These are phyloP conservation scores for Diutina catenulata DNA, from an alignment of 1,139 yeast genomes.

Conservation along the genomic window DNA sequence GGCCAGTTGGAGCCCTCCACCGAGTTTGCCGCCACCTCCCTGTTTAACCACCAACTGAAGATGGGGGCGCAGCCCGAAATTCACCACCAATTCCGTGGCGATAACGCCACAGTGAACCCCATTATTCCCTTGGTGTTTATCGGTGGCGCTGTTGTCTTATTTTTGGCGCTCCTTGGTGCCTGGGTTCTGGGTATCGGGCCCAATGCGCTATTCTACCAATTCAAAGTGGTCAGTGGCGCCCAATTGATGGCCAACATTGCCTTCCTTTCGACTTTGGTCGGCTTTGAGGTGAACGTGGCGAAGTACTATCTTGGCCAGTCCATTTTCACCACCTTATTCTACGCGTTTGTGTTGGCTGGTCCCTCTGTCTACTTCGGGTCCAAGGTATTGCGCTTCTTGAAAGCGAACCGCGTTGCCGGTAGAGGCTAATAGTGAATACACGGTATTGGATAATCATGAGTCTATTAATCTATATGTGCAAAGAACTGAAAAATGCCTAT, in stretches of 20 bases:
- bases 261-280: conserved; percentile 42
- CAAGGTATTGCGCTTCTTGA: conserved; percentile 13
- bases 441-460: no score
- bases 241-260: conserved; percentile 22
- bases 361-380: conserved; percentile 61
- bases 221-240: conserved; percentile 16
- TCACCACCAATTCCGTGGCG: conserved; percentile 49
- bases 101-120: conserved; percentile 44
- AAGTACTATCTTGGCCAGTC: conserved; percentile 61
- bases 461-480: not conserved
- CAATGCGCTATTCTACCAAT: conserved; percentile 4
- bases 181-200: conserved; percentile 42
- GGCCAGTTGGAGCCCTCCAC: conserved; percentile 21
- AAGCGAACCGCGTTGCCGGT: not conserved
- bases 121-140: conserved; percentile 45
- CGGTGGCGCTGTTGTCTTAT: conserved; percentile 26
- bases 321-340: conserved; percentile 57
- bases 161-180: conserved; percentile 30
- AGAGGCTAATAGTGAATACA: not conserved
- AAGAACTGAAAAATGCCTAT: no score
- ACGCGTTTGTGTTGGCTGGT: conserved; percentile 38
- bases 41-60: conserved; percentile 20
- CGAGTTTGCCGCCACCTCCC: conserved; percentile 15
- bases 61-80: conserved; percentile 54
- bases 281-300: conserved; percentile 52